A percentile compares a stretch with the other conserved stretches of the same genome.
Evolutionary conservation across 148 eudicot species (phyloP).

Genomic region (Vaccinium macrocarpon): DNA sequence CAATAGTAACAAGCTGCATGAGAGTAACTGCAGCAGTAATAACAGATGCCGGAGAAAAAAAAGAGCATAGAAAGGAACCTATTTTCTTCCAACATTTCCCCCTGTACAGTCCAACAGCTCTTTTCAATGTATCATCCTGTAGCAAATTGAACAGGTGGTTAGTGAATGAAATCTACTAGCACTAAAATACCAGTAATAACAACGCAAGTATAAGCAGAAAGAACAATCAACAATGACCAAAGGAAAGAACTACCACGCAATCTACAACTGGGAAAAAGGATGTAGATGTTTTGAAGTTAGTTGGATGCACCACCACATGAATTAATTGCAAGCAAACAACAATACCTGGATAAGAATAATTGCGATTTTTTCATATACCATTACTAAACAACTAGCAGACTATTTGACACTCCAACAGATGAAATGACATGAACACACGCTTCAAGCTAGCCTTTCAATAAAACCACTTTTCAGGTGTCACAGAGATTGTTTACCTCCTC

Average conservation of each 20-base stretch:
- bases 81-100: constrained; percentile 97
- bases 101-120: constrained; percentile 60
- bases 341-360: background rate
- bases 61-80: constrained; percentile 36
- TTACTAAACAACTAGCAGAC: background rate
- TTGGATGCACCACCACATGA: background rate
- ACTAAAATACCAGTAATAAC: background rate
- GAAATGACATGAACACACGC: background rate
- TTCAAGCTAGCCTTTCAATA: background rate
- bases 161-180: constrained; percentile 9
- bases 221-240: background rate
- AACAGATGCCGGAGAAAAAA: constrained; percentile 6
- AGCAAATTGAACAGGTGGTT: constrained; percentile 19
- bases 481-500: constrained; percentile 64
- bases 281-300: background rate
- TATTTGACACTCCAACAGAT: background rate
- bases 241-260: background rate
- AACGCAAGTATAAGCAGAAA: background rate
- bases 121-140: constrained; percentile 79
- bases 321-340: background rate
- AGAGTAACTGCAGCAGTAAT: constrained; percentile 4
- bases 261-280: background rate
- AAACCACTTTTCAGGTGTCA: background rate
- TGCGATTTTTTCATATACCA: background rate
- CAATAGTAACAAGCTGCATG: background rate